phyloP scores from a whole-genome alignment of 129 eudicot species.

The Flaveria brownii region DNA sequence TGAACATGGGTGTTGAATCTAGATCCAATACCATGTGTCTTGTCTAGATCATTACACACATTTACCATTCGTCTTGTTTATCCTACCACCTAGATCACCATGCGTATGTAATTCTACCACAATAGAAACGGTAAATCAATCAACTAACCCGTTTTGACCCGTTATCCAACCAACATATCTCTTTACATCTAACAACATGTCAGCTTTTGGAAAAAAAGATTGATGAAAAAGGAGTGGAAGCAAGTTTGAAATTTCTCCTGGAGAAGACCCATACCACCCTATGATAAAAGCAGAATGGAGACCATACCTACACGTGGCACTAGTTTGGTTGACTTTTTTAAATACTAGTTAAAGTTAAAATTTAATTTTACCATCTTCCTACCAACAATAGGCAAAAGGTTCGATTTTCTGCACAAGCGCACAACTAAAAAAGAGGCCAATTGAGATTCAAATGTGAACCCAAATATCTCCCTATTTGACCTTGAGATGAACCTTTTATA shows the following conservation, averaged over 20 bases:
- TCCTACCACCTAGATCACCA: background rate
- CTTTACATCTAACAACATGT: slow-evolving; percentile 30
- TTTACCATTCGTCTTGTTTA: background rate
- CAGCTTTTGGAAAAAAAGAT: slow-evolving; percentile 31
- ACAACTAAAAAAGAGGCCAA: slow-evolving; percentile 27
- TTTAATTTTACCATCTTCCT: slow-evolving; percentile 8
- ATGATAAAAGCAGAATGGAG: slow-evolving; percentile 45
- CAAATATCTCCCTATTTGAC: slow-evolving; percentile 19
- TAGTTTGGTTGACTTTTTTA: slow-evolving; percentile 25
- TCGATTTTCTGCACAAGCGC: slow-evolving; percentile 24
- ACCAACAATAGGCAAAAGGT: slow-evolving; percentile 31
- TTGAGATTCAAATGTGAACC: slow-evolving; percentile 34
- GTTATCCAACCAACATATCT: background rate
- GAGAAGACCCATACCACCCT: slow-evolving; percentile 39
- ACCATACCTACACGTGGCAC: slow-evolving; percentile 40
- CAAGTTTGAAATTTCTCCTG: slow-evolving; percentile 50
- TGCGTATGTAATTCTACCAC: background rate
- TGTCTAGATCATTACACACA: slow-evolving; percentile 25
- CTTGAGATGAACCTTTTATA: background rate
- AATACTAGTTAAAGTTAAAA: background rate
- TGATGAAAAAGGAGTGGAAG: slow-evolving; percentile 42
- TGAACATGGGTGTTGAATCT: slow-evolving; percentile 29
- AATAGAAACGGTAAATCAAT: background rate
- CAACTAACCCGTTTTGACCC: too few species aligned
- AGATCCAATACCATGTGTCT: slow-evolving; percentile 34